Evolutionary conservation across 2,329 filamentous ascomycete species (phyloP), one percentile per base, ranked within the genome.

Genomic region (Helminthosporium solani): DNA sequence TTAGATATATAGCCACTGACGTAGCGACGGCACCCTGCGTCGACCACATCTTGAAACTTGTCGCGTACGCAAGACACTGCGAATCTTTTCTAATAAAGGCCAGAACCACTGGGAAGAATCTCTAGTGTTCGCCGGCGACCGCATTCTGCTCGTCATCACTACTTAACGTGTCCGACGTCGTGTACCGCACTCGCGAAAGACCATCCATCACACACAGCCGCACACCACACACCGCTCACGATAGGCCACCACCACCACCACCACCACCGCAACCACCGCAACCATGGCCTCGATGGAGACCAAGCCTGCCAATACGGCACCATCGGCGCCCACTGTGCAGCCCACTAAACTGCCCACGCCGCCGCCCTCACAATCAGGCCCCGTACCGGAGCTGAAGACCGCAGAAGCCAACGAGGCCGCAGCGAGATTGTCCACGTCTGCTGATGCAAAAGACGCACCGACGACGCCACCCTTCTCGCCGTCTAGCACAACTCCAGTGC

Each of bases 381-480:
- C 14, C 20, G 40, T 15, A 5, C 15, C n/a, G 14, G 19, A 33
- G 16, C 20, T 36, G 30, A 39, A 25, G 15, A 35, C 37, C 14
- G 31, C 33, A 19, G 43, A 42, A 3, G 23, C 35, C 31, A 16
- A 18, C 46, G 41, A 33, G 7, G 27, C 39, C 11, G 15, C 59
- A 3, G 39, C 53, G 37, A 34, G 59, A 5, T 36, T 52, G 37
- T 54, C 53, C 9, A 54, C 49, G 14, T 60, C 62, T 6, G 25
- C 49, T n/a, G 51, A 58, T 16, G 42, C 49, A 7, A 16, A 44
- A 28, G 49, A 53, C 21, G 41, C 41, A 7, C 46, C 46, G n/a
- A 42, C 44, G 4, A 62, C 63, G 8, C 63, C 65, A 3, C 64
- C 63, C 0, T 65, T 67, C 49, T 66, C 63, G 19, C 64, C 66